These are phyloP conservation scores for Candida pseudoviswanathii DNA, from an alignment of 1,139 yeast genomes.

Conservation along the genomic window DNA sequence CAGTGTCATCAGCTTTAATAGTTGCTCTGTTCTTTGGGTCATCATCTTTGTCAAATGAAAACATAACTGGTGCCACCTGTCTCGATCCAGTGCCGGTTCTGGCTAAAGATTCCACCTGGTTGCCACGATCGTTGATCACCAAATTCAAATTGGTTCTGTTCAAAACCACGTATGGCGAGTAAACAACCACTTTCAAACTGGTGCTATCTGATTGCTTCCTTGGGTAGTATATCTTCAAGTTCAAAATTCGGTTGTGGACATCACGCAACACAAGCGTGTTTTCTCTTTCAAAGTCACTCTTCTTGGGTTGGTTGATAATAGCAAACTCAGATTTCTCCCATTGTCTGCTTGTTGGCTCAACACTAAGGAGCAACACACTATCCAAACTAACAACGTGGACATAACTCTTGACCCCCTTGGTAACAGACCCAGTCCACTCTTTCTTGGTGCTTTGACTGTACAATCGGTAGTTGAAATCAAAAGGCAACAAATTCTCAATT, in stretches of 20 bases:
- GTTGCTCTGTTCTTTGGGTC: constrained; percentile 70
- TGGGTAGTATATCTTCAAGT: constrained; percentile 67
- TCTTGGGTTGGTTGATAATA: constrained; percentile 63
- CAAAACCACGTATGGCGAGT: constrained; percentile 80
- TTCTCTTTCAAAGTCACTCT: constrained; percentile 61
- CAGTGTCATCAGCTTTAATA: constrained; percentile 69
- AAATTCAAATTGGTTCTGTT: constrained; percentile 78
- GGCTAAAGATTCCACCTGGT: constrained; percentile 44
- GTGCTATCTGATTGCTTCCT: constrained; percentile 43
- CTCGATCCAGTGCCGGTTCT: constrained; percentile 24
- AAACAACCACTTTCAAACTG: constrained; percentile 67
- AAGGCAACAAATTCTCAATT: constrained; percentile 83
- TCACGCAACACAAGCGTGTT: constrained; percentile 41
- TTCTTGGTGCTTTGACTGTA: constrained; percentile 75
- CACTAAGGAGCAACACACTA: constrained; percentile 69
- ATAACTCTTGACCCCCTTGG: constrained; percentile 66
- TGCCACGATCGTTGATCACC: constrained; percentile 58
- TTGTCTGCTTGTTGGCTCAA: constrained; percentile 67
- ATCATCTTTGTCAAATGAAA: constrained; percentile 69
- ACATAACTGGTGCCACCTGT: constrained; percentile 65
- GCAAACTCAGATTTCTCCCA: constrained; percentile 79
- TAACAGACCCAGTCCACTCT: constrained; percentile 67
- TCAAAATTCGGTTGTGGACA: constrained; percentile 38
- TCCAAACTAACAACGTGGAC: constrained; percentile 82
- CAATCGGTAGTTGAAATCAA: constrained; percentile 71